Percentiles rank a stretch among this genome's conserved stretches.
Conservation (phyloP, 345 rosid genomes). For the Hevea brasiliensis region DNA sequence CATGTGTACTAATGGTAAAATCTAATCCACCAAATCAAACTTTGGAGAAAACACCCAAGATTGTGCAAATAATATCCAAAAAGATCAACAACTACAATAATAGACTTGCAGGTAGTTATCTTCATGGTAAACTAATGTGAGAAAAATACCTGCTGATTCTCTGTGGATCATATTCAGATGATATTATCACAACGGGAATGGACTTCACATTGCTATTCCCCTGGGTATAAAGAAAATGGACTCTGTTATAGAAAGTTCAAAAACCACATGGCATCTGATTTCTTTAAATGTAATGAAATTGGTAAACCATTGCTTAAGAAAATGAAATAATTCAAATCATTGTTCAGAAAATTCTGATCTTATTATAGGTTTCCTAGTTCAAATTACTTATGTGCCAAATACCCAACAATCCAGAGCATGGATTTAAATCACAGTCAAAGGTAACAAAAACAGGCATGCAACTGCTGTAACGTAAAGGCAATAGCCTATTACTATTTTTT, state of each 20-base stretch:
- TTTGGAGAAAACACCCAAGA: not conserved
- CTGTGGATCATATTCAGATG: constrained; percentile 8
- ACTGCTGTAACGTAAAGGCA: too few species aligned
- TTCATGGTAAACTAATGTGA: not conserved
- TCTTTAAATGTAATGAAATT: not conserved
- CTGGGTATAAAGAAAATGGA: not conserved
- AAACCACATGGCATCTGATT: not conserved
- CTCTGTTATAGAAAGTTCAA: not conserved
- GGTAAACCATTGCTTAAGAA: not conserved
- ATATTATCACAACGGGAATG: constrained; percentile 11
- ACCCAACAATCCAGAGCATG: too few species aligned
- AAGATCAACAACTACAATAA: not conserved
- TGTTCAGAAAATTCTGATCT: constrained; percentile 1
- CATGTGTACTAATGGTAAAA: not conserved
- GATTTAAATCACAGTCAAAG: too few species aligned
- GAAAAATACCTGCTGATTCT: constrained; percentile 12
- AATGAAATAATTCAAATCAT: not conserved
- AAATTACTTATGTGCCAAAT: not conserved
- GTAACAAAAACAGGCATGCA: too few species aligned
- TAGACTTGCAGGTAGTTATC: constrained; percentile 3
- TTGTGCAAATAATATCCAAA: not conserved
- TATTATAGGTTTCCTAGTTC: too few species aligned
- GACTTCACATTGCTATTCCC: not conserved
- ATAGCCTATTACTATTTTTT: too few species aligned
- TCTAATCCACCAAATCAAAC: not conserved